Conservation (phyloP, 495 filamentous ascomycete species). For the Trichoderma gamsii region DNA sequence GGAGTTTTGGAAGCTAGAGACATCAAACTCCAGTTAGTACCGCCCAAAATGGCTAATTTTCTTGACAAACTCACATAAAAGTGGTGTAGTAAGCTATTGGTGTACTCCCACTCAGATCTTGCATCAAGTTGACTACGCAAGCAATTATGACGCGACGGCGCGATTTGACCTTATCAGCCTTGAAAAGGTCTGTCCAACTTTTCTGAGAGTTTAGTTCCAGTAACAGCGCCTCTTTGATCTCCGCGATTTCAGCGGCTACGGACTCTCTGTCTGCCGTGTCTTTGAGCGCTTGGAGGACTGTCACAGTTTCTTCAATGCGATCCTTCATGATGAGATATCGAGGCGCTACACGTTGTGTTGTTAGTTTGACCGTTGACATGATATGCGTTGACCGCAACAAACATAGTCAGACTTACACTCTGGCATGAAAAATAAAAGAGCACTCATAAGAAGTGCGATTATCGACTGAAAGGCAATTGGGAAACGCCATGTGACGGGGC, state of each 20-base stretch:
- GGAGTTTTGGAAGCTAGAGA: slow-evolving; percentile 30
- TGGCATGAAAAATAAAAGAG: slow-evolving; percentile 47
- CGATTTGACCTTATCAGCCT: neutral
- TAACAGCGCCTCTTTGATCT: slow-evolving; percentile 3
- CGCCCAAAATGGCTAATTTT: too few relatives aligned
- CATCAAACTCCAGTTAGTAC: neutral
- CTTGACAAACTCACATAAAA: neutral
- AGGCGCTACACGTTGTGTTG: slow-evolving; percentile 30
- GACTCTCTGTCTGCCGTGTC: neutral
- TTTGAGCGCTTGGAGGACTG: slow-evolving; percentile 1
- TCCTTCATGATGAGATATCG: slow-evolving; percentile 63
- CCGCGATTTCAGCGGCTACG: neutral
- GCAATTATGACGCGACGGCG: neutral
- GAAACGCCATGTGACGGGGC: slow-evolving; percentile 64
- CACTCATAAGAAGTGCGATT: slow-evolving; percentile 58
- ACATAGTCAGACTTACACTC: slow-evolving; percentile 26
- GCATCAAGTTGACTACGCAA: slow-evolving; percentile 5
- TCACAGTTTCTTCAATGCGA: slow-evolving; percentile 54
- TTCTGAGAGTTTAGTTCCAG: neutral
- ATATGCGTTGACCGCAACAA: neutral
- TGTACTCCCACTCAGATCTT: slow-evolving; percentile 3
- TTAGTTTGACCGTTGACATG: neutral
- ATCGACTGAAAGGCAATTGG: slow-evolving; percentile 62
- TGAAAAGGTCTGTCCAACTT: neutral
- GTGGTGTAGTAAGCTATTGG: slow-evolving; percentile 6